phyloP scores from a whole-genome alignment of 306 rosid species.

The Prunus salicina region DNA sequence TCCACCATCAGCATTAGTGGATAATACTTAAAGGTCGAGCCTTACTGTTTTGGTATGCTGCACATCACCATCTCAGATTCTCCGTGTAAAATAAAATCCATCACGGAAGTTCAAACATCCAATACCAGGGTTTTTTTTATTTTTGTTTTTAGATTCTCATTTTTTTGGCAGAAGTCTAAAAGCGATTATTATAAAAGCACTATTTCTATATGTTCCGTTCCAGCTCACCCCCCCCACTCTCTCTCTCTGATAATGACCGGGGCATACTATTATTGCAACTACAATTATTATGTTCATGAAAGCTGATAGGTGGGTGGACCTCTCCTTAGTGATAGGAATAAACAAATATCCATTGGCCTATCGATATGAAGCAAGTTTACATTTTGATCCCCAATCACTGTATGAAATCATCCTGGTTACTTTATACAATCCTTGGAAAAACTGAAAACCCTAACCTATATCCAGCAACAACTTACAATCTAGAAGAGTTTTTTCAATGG shows the following conservation, averaged over 20 bases:
- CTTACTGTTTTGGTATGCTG: neutral
- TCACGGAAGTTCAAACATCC: neutral
- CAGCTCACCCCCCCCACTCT: neutral
- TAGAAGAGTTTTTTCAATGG: too few relatives aligned
- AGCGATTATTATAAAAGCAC: neutral
- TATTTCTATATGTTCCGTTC: neutral
- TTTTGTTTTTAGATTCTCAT: neutral
- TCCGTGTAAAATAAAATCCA: neutral
- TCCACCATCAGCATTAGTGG: neutral
- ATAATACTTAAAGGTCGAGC: neutral
- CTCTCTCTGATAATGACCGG: neutral
- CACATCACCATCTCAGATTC: neutral
- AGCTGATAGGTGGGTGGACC: conserved; percentile 7
- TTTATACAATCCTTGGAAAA: too few relatives aligned
- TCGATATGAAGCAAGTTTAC: neutral
- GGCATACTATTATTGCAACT: neutral
- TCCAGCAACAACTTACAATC: too few relatives aligned
- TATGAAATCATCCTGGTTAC: neutral
- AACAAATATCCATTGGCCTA: neutral
- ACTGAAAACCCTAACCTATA: too few relatives aligned
- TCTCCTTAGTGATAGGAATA: neutral
- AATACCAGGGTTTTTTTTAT: neutral
- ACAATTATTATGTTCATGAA: neutral
- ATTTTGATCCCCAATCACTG: neutral
- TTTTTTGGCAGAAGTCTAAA: neutral